Percentiles rank a stretch among this genome's conserved stretches.
phyloP scores from a whole-genome alignment of 164 flowering plant genomes.

The Stephania japonica region DNA sequence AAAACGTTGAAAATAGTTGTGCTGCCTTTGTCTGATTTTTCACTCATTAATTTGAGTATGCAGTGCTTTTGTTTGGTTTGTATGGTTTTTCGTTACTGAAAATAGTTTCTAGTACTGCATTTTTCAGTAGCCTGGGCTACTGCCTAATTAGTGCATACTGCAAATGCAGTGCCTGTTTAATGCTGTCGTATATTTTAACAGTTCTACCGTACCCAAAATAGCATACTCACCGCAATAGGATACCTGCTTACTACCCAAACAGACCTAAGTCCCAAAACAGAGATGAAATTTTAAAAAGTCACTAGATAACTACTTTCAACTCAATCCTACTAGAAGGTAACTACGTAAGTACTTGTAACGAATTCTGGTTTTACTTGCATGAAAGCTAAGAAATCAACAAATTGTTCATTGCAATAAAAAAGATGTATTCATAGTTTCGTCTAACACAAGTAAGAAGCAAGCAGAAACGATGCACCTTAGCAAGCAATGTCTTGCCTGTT shows the following conservation, averaged over 20 bases:
- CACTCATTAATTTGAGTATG: no score
- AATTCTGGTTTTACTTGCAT: background rate
- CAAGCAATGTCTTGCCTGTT: slow-evolving; percentile 87
- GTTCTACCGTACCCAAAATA: background rate
- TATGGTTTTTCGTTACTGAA: no score
- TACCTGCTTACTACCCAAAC: background rate
- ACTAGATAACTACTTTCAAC: background rate
- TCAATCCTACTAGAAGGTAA: background rate
- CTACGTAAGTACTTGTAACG: no score
- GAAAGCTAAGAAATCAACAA: background rate
- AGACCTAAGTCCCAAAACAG: background rate
- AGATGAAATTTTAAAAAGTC: background rate
- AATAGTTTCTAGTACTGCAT: no score
- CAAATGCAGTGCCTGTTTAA: no score
- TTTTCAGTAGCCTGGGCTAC: no score
- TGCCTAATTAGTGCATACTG: no score
- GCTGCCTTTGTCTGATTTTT: no score
- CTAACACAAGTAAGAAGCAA: background rate
- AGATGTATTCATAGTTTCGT: background rate
- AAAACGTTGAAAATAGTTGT: no score
- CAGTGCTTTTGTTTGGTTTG: no score
- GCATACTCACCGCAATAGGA: background rate
- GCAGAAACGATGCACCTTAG: slow-evolving; percentile 44
- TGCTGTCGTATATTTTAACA: background rate
- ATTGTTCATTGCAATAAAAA: background rate